Conservation (phyloP, 805 yeast genomes). For the Starmerella apis region DNA sequence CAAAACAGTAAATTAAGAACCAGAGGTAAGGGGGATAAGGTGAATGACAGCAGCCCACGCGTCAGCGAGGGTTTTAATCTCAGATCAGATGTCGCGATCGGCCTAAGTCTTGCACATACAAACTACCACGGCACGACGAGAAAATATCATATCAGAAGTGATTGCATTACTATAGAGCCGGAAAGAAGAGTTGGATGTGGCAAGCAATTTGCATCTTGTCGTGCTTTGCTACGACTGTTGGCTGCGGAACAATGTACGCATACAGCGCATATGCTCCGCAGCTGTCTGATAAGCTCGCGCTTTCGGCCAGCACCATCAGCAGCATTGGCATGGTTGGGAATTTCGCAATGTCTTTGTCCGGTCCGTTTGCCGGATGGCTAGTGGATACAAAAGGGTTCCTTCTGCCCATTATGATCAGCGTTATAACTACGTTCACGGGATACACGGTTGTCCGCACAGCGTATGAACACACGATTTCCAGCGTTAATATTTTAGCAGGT, state of each 20-base stretch:
- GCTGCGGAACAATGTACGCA: slow-evolving; percentile 57
- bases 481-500: slow-evolving; percentile 35
- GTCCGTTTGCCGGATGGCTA: slow-evolving; percentile 56
- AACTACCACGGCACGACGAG: not conserved
- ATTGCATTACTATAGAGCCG: not conserved
- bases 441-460: slow-evolving; percentile 47
- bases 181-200: slow-evolving; percentile 15
- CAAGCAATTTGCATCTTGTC: slow-evolving; percentile 21
- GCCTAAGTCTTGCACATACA: not conserved
- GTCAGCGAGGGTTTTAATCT: slow-evolving; percentile 6
- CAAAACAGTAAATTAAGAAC: not conserved
- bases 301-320: slow-evolving; percentile 55
- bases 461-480: slow-evolving; percentile 34
- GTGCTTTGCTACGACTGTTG: slow-evolving; percentile 27
- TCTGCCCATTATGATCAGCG: slow-evolving; percentile 43
- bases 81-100: slow-evolving; percentile 1
- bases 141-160: not conserved
- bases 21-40: not conserved
- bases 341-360: slow-evolving; percentile 51
- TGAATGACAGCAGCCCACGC: not conserved
- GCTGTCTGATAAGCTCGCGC: slow-evolving; percentile 46
- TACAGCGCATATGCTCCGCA: slow-evolving; percentile 75
- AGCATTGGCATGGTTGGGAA: slow-evolving; percentile 57
- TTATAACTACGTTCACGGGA: slow-evolving; percentile 41
- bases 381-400: slow-evolving; percentile 57